Evolutionary conservation across 2,329 filamentous ascomycete species (phyloP).

Genomic region (Didymella sp.): DNA sequence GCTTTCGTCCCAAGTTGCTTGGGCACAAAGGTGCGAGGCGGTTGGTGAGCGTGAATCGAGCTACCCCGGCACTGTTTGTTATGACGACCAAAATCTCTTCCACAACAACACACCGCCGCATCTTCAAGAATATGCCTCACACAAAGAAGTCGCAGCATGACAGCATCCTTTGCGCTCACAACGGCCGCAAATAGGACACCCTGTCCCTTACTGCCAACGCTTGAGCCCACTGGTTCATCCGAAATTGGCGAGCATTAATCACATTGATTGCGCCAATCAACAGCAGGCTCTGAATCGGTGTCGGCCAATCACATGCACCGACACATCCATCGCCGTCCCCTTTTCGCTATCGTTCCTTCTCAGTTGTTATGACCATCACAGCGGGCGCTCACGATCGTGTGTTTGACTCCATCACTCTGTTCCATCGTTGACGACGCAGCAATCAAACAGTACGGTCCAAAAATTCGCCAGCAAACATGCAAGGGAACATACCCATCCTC

Average conservation of each 20-base stretch:
- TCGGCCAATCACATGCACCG: constrained; percentile 10
- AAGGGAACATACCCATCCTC: not conserved
- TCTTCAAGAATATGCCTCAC: not conserved
- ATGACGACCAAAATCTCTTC: constrained; percentile 3
- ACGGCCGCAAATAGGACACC: constrained; percentile 9
- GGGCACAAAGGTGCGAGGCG: not conserved
- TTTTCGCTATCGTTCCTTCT: constrained; percentile 18
- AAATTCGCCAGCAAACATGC: not conserved
- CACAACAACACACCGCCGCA: constrained; percentile 5
- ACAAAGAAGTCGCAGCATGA: constrained; percentile 6
- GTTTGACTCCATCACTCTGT: not conserved
- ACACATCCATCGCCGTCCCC: constrained; percentile 9
- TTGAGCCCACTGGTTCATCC: constrained; percentile 22
- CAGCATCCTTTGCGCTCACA: not conserved
- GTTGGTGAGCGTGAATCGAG: not conserved
- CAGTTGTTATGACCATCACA: constrained; percentile 10
- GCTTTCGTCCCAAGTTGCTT: constrained; percentile 5
- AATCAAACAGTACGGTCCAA: not conserved
- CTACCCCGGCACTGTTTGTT: constrained; percentile 13
- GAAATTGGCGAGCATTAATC: constrained; percentile 15
- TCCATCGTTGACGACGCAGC: not conserved
- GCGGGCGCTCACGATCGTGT: not conserved
- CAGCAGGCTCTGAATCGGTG: not conserved
- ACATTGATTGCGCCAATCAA: constrained; percentile 17
- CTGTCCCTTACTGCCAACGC: constrained; percentile 20